Base-by-base conservation (phyloP, 257 asterid genomes). In the Echites panduratus region DNA sequence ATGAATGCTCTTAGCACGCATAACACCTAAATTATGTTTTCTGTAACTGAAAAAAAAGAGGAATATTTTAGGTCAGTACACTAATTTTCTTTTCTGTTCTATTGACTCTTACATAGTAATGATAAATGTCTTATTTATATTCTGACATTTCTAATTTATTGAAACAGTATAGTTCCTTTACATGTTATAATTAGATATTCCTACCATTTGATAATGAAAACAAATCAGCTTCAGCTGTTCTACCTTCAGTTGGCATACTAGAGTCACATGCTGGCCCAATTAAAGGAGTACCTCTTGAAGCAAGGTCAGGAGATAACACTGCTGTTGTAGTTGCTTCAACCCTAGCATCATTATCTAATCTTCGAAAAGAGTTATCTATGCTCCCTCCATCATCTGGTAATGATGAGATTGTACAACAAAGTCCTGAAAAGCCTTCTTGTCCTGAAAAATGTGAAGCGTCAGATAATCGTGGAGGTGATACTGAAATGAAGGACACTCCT, bases 271-370 rank as follows among this genome's bases (percentile, higher is more conserved):
- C 72, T 81, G 96, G 84, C 77, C 75, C 96, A 73, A 70, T 90
- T 64, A 80, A 89, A 73, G 95, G 90, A 76, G 66, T 87, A 70
- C 92, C 84, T 64, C 72, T 82, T 65, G 96, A 90, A 86, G 85
- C 89, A 80, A 87, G 93, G 81, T 73, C 96, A 72, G 87, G 87
- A 57, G 96, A 89, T 76, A 85, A 90, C 59, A 85, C 96, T 77
- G 82, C 95, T 80, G 89, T 89, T 73, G 80, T 96, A n/a, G 90
- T 92, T 79, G 94, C 95, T 44, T 89, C 97, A 49, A 77, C 96
- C 19, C 76, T 90, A 41, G 94, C 92, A 75, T 88, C 98, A 66
- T 73, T 89, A 58, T 87, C 97, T 40, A 78, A 80, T 83, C 82
- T 85, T 52, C 75, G 75, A 48, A 87, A 88, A 64, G 88, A 93